These are phyloP conservation scores for Cylindrodendrum hubeiense DNA, from an alignment of 2,329 filamentous ascomycete genomes.

Conservation along the genomic window DNA sequence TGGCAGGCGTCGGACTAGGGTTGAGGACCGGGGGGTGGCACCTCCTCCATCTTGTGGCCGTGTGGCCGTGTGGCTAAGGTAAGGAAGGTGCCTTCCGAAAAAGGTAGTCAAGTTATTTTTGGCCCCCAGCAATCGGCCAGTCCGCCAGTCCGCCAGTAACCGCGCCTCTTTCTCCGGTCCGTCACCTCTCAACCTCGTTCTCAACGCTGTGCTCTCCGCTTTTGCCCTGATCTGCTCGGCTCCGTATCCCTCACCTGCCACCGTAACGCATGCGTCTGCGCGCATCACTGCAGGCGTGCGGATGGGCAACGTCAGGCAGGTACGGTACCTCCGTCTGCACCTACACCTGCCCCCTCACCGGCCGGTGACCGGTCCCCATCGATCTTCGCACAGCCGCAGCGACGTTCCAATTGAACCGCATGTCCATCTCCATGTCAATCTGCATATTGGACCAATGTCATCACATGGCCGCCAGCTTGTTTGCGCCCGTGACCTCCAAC, in stretches of 20 bases:
- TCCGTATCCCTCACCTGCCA: constrained; percentile 16
- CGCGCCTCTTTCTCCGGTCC: constrained; percentile 6
- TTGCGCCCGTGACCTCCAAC: constrained; percentile 34
- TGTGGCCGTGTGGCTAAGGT: constrained; percentile 35
- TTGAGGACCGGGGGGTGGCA: constrained; percentile 8
- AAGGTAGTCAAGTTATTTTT: constrained; percentile 40
- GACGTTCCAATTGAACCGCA: constrained; percentile 14
- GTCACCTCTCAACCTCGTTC: constrained; percentile 1
- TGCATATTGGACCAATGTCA: constrained; percentile 24
- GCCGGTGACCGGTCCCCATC: constrained; percentile 1
- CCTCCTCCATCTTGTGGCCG: neutral
- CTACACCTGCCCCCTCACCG: neutral
- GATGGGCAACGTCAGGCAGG: constrained; percentile 8
- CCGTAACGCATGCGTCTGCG: constrained; percentile 19
- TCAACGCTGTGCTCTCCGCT: constrained; percentile 28
- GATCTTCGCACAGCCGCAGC: constrained; percentile 24
- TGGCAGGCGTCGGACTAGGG: constrained; percentile 13
- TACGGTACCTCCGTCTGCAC: constrained; percentile 20
- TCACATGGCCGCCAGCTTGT: constrained; percentile 34
- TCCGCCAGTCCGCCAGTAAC: constrained; percentile 33
- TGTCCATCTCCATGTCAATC: constrained; percentile 8
- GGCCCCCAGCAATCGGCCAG: constrained; percentile 35
- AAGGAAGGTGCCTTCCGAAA: constrained; percentile 28
- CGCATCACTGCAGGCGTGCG: neutral
- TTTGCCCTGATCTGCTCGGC: constrained; percentile 8